Base-by-base conservation (phyloP, 495 filamentous ascomycete genomes). In the Pyrenopolyporus hunteri region DNA sequence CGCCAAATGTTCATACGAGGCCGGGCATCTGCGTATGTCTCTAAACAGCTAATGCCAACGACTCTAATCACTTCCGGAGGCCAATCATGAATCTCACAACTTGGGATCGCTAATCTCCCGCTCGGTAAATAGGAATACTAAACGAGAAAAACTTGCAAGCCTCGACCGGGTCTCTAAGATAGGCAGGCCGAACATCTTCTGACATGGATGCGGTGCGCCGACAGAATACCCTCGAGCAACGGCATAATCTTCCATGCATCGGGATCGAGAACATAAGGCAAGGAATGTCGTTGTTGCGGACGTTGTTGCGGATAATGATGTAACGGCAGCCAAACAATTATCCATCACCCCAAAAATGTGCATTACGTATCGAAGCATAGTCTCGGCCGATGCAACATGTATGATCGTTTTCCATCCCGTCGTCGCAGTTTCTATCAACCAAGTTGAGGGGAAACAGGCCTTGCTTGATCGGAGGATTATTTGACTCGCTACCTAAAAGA, bases 401-500 rank as follows among this genome's bases (percentile, higher is more conserved):
- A 48, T 32, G 26, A 0, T 17, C 42, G 42, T 26, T 54, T 43
- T 37, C 54, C 26, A 57, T 52, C 13, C 50, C 51, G 63, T 43
- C 19, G 63, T 65, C 56, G 32, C 44, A 59, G 6, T 56, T 13
- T 20, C 22, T 56, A 25, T 31, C 25, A 59, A 46, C 33, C 26
- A 49, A 29, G 20, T 55, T 31, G 43, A 36, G 32, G 45, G 28
- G 25, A 49, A 43, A 44, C 35, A 36, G 29, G 8, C 56, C 51
- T 39, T 28, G 63, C 22, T 48, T 36, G 28, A 50, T 66, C 63
- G 63, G 63, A 66, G 46, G 25, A 60, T 66, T 66, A 47, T 40
- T 33, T 28, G 37, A 29, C 63, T 66, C 63, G 63, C 51, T 66
- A 66, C 63, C 63, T 51, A 35, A 66, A 37, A 43, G 57, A 17